Percentiles rank a stretch among this genome's conserved stretches.
These are phyloP conservation scores for Colletotrichum somersetense DNA, from an alignment of 2,329 filamentous ascomycete species.

Conservation along the genomic window DNA sequence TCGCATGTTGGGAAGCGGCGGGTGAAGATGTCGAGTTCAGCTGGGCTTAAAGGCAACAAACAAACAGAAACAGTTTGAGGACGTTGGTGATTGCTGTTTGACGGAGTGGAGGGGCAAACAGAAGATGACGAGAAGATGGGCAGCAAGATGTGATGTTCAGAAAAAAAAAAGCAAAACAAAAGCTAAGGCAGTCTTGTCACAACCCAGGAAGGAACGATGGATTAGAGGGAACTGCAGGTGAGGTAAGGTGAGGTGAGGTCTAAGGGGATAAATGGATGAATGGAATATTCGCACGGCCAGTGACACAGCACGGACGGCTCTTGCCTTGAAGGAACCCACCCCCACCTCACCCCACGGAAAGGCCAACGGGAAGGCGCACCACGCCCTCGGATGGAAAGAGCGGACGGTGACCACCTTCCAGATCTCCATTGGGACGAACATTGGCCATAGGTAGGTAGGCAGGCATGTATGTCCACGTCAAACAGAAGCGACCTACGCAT, in stretches of 20 bases:
- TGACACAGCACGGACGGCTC: neutral
- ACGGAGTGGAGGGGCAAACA: neutral
- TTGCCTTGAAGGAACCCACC: neutral
- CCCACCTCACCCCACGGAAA: neutral
- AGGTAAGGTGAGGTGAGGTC: too few species aligned
- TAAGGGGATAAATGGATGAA: neutral
- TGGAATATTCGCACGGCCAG: neutral
- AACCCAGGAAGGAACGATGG: too few species aligned
- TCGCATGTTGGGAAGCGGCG: neutral
- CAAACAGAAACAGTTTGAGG: neutral
- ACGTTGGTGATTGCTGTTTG: neutral
- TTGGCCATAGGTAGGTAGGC: too few species aligned
- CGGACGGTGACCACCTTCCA: neutral
- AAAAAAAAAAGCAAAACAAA: too few species aligned
- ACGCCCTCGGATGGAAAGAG: neutral
- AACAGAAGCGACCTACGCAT: neutral
- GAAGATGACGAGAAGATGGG: neutral
- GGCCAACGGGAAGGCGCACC: slow-evolving; percentile 6
- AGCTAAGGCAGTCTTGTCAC: too few species aligned
- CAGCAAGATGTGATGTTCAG: neutral
- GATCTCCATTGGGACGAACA: neutral
- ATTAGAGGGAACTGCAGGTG: neutral
- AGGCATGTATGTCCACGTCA: neutral
- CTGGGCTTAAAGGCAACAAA: neutral
- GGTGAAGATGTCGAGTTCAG: slow-evolving; percentile 14